Base-by-base conservation (phyloP, 2,329 filamentous ascomycete species). In the Dactylella cylindrospora region DNA sequence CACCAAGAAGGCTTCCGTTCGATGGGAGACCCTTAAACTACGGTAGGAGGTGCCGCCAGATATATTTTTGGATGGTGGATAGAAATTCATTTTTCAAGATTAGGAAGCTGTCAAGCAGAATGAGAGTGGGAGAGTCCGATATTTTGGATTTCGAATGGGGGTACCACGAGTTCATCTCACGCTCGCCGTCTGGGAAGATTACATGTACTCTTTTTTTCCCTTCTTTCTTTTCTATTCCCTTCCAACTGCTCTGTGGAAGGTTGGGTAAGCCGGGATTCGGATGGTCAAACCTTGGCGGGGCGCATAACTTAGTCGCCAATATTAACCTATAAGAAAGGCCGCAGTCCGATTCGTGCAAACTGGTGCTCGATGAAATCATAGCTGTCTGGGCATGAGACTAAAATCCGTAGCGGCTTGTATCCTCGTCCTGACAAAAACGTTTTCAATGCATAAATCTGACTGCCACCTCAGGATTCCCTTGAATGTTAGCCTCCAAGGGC, bases 291-390 rank as follows among this genome's bases (percentile, higher is more conserved):
- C 41, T 53, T n/a, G n/a, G n/a, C n/a, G n/a, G n/a, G n/a, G n/a
- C n/a, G 55, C 55, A 61, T 61, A 36, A 53, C 20, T 29, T 47
- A 17, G 31, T 47, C 39, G 36, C 44, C 57, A 62, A 13, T 20
- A 41, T 23, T 43, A 35, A 54, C 25, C 31, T 50, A 35, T 49
- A 43, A 39, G 41, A n/a, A 62, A 54, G 57, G 57, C 26, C 43
- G 57, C 49, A 32, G 57, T 54, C 57, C 57, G 57, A 54, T 62
- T 62, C 57, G 57, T 62, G 43, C 49, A 44, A n/a, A 44, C 50
- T 54, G n/a, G 19, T 12, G 35, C 36, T 35, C 36, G 50, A 62
- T 62, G 57, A 62, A 54, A 62, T 62, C 57, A 62, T 62, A 40
- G 36, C 13, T 61, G 54, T 52, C 55, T 62, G 41, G 49, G 49